Evolutionary conservation across 108 stramenopile genomes (phyloP), one percentile per base, ranked within the genome.

Genomic region (Pseudonitzschia pungens): DNA sequence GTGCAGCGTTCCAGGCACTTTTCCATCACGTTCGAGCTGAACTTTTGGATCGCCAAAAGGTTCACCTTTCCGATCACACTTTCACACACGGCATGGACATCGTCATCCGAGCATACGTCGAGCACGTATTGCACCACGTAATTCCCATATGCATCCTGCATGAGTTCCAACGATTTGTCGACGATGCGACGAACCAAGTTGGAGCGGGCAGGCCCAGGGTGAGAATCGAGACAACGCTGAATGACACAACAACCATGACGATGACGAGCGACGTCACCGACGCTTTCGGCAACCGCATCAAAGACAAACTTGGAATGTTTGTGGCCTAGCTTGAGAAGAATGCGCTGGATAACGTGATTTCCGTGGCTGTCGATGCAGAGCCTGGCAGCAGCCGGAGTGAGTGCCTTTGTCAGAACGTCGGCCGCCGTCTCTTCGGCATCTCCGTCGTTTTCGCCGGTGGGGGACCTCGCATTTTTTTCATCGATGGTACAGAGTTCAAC

Each of bases 161-260:
- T 98, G 44, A 98, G 86, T 70, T 96, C 93, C 11, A 97, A 80
- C 5, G 97, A 92, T 72, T 96, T 91, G 66, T 92, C 94, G 24
- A 94, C 92, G 45, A 98, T 96, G 67, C 94, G 88, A 11, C 76
- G 81, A 20, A 97, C 94, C 44, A 99, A 84, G 67, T 95, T 82
- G 32, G 89, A 81, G 45, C 98, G 83, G 0, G 96, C 94, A 2
- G 87, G 79, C 29, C 85, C 83, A 60, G 88, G 89, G 27, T 95
- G 93, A 26, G 97, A 96, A 67, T 98, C 97, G 11, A 99, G 82
- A 74, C 97, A 97, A 28, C 97, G 86, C 76, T 99, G 98, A 78
- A 99, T 95, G 62, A 98, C 98, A 69, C 98, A 98, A 77, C 97
- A 98, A 14, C 98, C 98, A 78, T 99, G 97, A 60, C 98, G 93